phyloP scores from a whole-genome alignment of 2,329 filamentous ascomycete genomes.

The Clonostachys rhizophaga region DNA sequence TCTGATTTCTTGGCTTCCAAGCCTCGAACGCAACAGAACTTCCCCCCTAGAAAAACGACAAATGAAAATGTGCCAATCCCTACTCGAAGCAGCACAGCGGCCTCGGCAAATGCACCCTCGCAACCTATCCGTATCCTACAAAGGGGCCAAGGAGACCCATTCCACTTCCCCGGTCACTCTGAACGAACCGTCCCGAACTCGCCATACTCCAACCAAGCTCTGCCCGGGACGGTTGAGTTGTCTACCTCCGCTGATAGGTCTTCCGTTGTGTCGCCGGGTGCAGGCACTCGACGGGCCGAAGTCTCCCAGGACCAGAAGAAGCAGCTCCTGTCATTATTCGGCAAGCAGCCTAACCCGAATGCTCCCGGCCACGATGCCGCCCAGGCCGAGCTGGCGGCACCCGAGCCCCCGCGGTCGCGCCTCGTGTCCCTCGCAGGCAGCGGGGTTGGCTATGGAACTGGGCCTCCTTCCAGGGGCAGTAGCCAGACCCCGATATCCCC shows the following conservation, averaged over 20 bases:
- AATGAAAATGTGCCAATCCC: not conserved
- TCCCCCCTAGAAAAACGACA: not conserved
- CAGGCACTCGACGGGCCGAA: conserved; percentile 8
- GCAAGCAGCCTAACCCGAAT: conserved; percentile 19
- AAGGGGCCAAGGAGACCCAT: conserved; percentile 19
- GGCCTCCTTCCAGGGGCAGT: conserved; percentile 30
- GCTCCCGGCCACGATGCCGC: not conserved
- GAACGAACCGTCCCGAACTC: not conserved
- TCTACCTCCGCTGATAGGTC: conserved; percentile 9
- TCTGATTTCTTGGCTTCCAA: conserved; percentile 1
- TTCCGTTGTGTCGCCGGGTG: conserved; percentile 9
- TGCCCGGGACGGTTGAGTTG: conserved; percentile 3
- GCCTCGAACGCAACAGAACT: not conserved
- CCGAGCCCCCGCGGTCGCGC: conserved; percentile 2
- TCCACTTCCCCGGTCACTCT: conserved; percentile 1
- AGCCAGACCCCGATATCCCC: conserved; percentile 57
- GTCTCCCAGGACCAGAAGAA: conserved; percentile 24
- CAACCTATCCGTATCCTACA: conserved; percentile 22
- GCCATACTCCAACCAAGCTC: not conserved
- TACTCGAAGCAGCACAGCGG: not conserved
- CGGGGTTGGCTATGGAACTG: not conserved
- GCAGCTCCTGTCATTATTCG: conserved; percentile 58
- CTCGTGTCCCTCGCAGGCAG: not conserved
- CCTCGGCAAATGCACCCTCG: conserved; percentile 2
- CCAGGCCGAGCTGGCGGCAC: not conserved